Evolutionary conservation across 164 flowering plant species (phyloP).

Genomic region (Buxus sempervirens): DNA sequence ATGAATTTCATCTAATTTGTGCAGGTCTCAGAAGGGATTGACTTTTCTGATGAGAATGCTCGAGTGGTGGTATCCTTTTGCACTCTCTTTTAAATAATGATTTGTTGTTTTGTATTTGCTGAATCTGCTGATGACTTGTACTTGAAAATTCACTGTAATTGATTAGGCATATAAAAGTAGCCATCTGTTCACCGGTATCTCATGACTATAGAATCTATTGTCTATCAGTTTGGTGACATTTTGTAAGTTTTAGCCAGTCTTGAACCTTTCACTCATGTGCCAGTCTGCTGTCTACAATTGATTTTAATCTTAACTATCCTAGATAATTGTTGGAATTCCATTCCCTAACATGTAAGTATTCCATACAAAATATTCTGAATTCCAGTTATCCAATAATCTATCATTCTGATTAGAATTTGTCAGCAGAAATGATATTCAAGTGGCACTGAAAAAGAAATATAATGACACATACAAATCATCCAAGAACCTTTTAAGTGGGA

Average conservation of each 20-base stretch:
- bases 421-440: conserved; percentile 74
- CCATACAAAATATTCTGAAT: conserved; percentile 1
- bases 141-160: not conserved
- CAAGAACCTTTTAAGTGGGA: conserved; percentile 77
- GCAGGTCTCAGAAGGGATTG: conserved; percentile 98
- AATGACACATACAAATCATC: conserved; percentile 73
- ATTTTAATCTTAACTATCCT: conserved; percentile 39
- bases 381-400: not conserved
- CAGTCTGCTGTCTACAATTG: not conserved
- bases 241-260: not conserved
- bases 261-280: not conserved
- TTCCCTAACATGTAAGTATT: conserved; percentile 85
- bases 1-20: conserved; percentile 14
- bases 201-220: not conserved
- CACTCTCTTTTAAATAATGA: conserved; percentile 6
- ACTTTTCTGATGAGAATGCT: conserved; percentile 94
- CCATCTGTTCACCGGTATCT: not conserved
- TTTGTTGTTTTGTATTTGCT: not conserved
- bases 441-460: conserved; percentile 76
- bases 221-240: too few species aligned
- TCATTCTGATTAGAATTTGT: conserved; percentile 11
- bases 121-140: not conserved
- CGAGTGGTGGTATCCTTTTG: conserved; percentile 93
- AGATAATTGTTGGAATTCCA: conserved; percentile 95
- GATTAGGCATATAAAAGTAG: not conserved